These are phyloP conservation scores for Dactylonectria estremocensis DNA, from an alignment of 2,329 filamentous ascomycete genomes.

Conservation along the genomic window DNA sequence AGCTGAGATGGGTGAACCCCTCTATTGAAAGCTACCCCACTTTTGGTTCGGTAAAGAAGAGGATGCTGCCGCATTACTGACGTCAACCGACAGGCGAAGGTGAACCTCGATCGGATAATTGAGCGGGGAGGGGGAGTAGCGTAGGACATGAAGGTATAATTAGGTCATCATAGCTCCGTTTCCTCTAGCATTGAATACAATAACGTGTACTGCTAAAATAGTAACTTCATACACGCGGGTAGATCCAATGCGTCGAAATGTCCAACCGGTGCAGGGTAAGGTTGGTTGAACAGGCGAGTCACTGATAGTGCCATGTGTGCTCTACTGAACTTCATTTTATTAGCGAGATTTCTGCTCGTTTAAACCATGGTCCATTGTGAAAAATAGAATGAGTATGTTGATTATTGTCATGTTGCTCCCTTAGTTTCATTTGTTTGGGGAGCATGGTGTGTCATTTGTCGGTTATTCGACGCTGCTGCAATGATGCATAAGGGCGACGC, in stretches of 20 bases:
- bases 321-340: background rate
- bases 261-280: background rate
- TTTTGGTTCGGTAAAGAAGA: slow-evolving; percentile 5
- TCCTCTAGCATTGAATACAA: too few species aligned
- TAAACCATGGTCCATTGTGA: background rate
- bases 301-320: background rate
- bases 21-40: slow-evolving; percentile 28
- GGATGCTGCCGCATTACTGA: slow-evolving; percentile 19
- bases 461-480: background rate
- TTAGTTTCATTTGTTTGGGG: background rate
- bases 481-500: background rate
- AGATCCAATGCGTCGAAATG: too few species aligned
- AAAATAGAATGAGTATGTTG: background rate
- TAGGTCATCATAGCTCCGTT: too few species aligned
- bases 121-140: background rate
- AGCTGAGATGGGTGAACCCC: slow-evolving; percentile 25
- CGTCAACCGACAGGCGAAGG: slow-evolving; percentile 19
- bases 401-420: background rate
- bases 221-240: too few species aligned
- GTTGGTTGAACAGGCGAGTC: background rate
- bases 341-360: background rate
- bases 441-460: background rate
- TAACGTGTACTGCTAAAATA: too few species aligned
- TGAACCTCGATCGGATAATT: background rate
- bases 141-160: background rate